Evolutionary conservation across 2,329 filamentous ascomycete species (phyloP).

Genomic region (Talaromyces sp.): DNA sequence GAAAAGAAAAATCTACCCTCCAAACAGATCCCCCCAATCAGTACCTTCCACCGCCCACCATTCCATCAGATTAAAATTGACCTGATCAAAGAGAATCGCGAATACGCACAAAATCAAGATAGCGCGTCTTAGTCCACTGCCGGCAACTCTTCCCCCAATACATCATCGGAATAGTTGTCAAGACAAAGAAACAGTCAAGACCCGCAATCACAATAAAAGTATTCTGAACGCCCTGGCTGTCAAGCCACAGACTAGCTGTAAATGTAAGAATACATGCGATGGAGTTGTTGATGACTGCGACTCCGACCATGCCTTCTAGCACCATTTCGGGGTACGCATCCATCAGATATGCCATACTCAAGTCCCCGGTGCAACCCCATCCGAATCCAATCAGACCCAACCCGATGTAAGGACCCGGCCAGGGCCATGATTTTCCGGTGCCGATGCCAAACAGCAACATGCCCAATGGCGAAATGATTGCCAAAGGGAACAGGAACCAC

Average conservation of each 20-base stretch:
- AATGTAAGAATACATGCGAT: conserved; percentile 56
- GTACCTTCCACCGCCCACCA: not conserved
- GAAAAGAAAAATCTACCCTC: not conserved
- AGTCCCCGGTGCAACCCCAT: conserved; percentile 57
- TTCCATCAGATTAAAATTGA: not conserved
- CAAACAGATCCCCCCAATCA: not conserved
- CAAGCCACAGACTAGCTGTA: conserved; percentile 50
- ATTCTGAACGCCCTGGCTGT: conserved; percentile 44
- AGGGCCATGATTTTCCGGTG: conserved; percentile 50
- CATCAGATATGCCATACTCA: conserved; percentile 55
- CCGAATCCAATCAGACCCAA: conserved; percentile 59
- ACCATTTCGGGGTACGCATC: conserved; percentile 58
- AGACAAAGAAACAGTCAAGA: conserved; percentile 51
- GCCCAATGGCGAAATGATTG: conserved; percentile 50
- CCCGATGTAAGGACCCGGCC: conserved; percentile 55
- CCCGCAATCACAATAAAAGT: conserved; percentile 54
- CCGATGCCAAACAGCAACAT: conserved; percentile 55
- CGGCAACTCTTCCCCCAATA: conserved; percentile 52
- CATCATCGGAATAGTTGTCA: conserved; percentile 54
- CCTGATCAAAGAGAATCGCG: conserved; percentile 36
- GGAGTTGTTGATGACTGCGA: conserved; percentile 57
- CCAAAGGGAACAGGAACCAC: conserved; percentile 51
- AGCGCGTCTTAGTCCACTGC: conserved; percentile 48
- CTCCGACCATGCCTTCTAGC: conserved; percentile 58
- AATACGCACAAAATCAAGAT: conserved; percentile 48